Conservation (phyloP, 768 basidiomycete species). For the Crepidotus variabilis region DNA sequence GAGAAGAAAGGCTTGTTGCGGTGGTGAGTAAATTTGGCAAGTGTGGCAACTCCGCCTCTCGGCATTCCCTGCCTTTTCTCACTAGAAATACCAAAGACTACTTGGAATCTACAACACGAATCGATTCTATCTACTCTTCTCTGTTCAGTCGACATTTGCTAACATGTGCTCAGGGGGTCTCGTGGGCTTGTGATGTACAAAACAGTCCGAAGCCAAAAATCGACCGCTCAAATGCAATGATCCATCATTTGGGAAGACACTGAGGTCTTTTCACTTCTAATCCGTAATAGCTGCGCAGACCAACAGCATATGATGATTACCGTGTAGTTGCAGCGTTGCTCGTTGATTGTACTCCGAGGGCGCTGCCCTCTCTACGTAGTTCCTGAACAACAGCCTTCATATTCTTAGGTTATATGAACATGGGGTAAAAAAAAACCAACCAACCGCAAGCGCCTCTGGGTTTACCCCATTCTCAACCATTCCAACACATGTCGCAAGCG, state of each 20-base stretch:
- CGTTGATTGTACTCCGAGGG: conserved; percentile 27
- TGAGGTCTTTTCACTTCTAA: no score
- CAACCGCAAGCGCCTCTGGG: conserved; percentile 86
- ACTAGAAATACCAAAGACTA: not conserved
- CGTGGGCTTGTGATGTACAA: no score
- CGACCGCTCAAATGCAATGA: not conserved
- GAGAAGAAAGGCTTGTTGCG: conserved; percentile 9
- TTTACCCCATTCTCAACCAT: conserved; percentile 94
- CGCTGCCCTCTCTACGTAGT: conserved; percentile 65
- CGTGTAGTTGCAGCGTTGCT: conserved; percentile 2
- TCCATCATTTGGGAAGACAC: not conserved
- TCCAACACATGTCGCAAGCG: conserved; percentile 85
- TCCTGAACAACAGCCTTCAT: conserved; percentile 80
- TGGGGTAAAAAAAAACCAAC: conserved; percentile 11
- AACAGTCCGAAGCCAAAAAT: no score
- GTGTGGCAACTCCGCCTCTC: conserved; percentile 22
- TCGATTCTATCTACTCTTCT: not conserved
- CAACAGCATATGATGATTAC: not conserved
- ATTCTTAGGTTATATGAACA: not conserved
- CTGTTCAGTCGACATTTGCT: conserved; percentile 4
- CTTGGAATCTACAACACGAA: not conserved
- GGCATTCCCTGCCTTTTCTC: conserved; percentile 10
- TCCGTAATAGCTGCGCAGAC: not conserved
- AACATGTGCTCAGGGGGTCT: no score
- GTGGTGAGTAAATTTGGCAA: conserved; percentile 13